Evolutionary conservation across 768 basidiomycete species (phyloP).

Genomic region (Leucocoprinus birnbaumii): DNA sequence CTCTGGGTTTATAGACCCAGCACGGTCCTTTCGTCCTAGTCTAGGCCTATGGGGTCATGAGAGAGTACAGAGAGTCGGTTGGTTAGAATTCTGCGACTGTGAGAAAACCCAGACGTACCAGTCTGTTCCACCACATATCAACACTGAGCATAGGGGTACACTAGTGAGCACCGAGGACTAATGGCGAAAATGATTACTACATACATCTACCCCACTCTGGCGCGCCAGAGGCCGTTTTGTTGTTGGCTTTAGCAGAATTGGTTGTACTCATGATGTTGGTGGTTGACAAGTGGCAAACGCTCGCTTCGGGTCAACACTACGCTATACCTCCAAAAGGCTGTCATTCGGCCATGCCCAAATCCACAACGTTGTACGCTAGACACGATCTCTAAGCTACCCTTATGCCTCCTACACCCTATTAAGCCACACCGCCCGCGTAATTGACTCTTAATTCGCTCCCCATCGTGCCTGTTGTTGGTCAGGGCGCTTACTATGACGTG

Average conservation of each 20-base stretch:
- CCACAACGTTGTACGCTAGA: slow-evolving; percentile 8
- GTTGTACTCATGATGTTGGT: slow-evolving; percentile 13
- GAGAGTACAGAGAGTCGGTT: slow-evolving; percentile 16
- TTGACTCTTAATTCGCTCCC: background rate
- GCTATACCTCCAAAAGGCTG: slow-evolving; percentile 13
- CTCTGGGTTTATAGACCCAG: slow-evolving; percentile 41
- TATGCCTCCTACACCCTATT: background rate
- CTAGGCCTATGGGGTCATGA: slow-evolving; percentile 50
- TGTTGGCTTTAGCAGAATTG: slow-evolving; percentile 6
- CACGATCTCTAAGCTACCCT: background rate
- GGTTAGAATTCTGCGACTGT: slow-evolving; percentile 21
- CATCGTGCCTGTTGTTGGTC: background rate
- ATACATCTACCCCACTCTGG: slow-evolving; percentile 45
- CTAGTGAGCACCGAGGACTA: slow-evolving; percentile 17
- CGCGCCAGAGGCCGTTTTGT: slow-evolving; percentile 19
- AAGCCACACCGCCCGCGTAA: background rate
- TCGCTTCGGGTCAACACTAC: slow-evolving; percentile 14
- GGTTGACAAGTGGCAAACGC: slow-evolving; percentile 14
- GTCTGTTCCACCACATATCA: slow-evolving; percentile 85
- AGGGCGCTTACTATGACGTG: slow-evolving; percentile 4
- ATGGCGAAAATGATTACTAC: slow-evolving; percentile 14
- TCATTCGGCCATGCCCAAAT: slow-evolving; percentile 1
- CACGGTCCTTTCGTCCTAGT: slow-evolving; percentile 73
- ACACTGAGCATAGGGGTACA: slow-evolving; percentile 41
- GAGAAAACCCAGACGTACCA: slow-evolving; percentile 56